Evolutionary conservation across 2,329 filamentous ascomycete species (phyloP), one percentile per base, ranked within the genome.

Genomic region (Clarireedia monteithiana): DNA sequence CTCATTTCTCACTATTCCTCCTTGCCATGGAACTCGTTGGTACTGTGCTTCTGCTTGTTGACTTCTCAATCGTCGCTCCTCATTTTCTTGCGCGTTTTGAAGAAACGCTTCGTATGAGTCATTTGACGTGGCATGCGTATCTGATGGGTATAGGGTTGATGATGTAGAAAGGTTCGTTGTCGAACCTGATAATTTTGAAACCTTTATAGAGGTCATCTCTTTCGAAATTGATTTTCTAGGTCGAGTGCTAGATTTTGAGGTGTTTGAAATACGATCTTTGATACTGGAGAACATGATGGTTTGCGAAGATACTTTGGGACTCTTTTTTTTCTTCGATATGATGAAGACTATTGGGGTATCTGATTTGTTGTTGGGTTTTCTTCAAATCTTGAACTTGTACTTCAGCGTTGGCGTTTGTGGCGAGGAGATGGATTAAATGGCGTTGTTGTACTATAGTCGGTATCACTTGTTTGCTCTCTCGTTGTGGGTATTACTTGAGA

Each of bases 61-160:
- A 27, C 26, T 27, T 27, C 26, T 27, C 26, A 34, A 3, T 14
- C 30, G 30, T 24, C 26, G 20, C 20, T 12, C 7, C 26, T 47
- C 12, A 4, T 27, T 9, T 26, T 26, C 7, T 30, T 15, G 44
- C 44, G 12, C 12, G 20, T 15, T 14, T 26, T 50, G 47, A 12
- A 55, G 26, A 44, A 55, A 55, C 5, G 53, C 53, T 45, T 55
- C 53, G 30, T 45, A 50, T 6, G 47, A 55, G 44, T 50, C 39
- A 27, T 27, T 4, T 38, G 53, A 14, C 38, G 12, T 2, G 20
- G 10, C 42, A 36, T 20, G 5, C 15, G 20, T 4, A 17, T 10
- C 4, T 17, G 40, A 2, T 12, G 20, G 26, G 5, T 42, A 44
- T 7, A 12, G 15, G 20, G 0, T n/a, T 12, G 26, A 17, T 27